These are phyloP conservation scores for Lolium perenne DNA, from an alignment of 176 grass and related monocot species.

Conservation along the genomic window DNA sequence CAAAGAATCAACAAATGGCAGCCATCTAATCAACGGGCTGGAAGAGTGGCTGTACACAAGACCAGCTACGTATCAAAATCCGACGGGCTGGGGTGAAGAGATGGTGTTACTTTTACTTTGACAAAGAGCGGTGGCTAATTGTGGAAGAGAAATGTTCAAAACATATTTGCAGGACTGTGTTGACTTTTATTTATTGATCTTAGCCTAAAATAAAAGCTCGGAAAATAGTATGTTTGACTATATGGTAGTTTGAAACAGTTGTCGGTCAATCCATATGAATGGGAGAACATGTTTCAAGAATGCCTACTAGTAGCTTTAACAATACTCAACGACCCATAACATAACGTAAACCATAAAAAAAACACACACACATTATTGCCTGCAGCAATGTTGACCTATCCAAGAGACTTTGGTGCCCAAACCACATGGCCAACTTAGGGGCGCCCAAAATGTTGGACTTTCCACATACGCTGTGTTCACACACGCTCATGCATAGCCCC, in stretches of 20 bases:
- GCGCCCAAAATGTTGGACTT: slow-evolving; percentile 21
- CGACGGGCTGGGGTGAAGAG: too few species aligned
- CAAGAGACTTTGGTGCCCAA: not conserved
- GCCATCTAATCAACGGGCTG: too few species aligned
- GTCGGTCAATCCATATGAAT: not conserved
- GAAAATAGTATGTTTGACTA: not conserved
- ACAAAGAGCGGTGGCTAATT: too few species aligned
- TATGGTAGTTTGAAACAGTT: not conserved
- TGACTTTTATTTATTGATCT: not conserved
- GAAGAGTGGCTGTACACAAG: not conserved
- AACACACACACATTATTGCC: not conserved
- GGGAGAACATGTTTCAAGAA: not conserved
- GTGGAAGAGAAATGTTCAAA: not conserved
- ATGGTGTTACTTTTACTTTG: too few species aligned
- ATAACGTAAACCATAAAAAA: not conserved
- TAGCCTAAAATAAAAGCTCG: not conserved
- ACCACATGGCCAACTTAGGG: slow-evolving; percentile 36
- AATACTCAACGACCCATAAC: not conserved
- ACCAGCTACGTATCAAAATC: too few species aligned
- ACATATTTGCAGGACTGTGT: not conserved
- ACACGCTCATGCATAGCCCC: slow-evolving; percentile 20
- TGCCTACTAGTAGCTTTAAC: not conserved
- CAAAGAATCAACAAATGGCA: not conserved
- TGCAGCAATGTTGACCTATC: slow-evolving; percentile 16
- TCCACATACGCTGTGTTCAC: not conserved